Evolutionary conservation across 352 stramenopile genomes (phyloP), one percentile per base, ranked within the genome.

Genomic region (Pythium phragmiticola): DNA sequence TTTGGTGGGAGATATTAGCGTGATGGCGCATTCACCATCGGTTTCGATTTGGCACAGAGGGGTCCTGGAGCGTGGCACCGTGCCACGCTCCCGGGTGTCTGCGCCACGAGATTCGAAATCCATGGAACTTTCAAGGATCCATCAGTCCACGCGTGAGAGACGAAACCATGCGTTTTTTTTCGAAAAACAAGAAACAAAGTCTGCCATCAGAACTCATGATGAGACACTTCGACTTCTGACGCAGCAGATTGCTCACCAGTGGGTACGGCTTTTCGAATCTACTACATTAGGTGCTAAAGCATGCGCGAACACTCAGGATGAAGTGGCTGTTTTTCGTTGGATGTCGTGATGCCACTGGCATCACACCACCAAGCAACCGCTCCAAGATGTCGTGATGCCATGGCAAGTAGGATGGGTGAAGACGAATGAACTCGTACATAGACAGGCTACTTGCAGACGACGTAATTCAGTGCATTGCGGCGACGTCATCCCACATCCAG

Each of bases 331-430:
- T 47, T 53, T 51, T 30, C 26, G 26, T 30, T 30, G 42, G 42
- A 67, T 67, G 33, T 37, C 21, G 52, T 67, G 60, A 67, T 49
- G 53, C 60, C 60, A 61, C 33, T 56, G 60, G 53, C 60, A 59
- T 67, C 60, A 67, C 52, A 45, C 14, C 60, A 67, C 21, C 60
- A 26, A 37, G 4, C 26, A 45, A 21, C 33, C 51, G 26, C 23
- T 37, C 33, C 12, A 57, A n/a, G 55, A 62, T 62, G 55, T 62
- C 55, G 42, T 62, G 55, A 62, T 47, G 57, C 57, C 57, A 63
- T 46, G 4, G 30, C 16, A n/a, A 19, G n/a, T 17, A 21, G 8
- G 19, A 37, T 33, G 45, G 36, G 52, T 4, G 50, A 37, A 37
- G 57, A 55, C 34, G 30, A 63, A 46, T 63, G 45, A 63, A 63